Evolutionary conservation across 2,329 filamentous ascomycete species (phyloP).

Genomic region (Fonsecaea erecta): DNA sequence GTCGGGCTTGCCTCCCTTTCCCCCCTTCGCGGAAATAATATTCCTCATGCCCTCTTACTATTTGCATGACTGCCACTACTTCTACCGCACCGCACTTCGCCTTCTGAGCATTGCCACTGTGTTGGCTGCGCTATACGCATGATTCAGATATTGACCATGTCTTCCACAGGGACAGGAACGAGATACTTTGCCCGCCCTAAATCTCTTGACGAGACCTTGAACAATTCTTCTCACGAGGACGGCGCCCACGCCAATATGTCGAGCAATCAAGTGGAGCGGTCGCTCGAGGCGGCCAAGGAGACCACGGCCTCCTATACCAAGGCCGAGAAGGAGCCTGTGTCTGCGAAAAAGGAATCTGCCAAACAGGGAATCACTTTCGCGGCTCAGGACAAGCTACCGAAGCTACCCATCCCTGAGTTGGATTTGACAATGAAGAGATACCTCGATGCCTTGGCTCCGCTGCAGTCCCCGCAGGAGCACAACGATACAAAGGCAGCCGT

Average conservation of each 20-base stretch:
- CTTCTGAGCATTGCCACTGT: constrained; percentile 80
- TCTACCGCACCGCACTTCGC: constrained; percentile 87
- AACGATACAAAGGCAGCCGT: constrained; percentile 80
- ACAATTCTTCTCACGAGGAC: constrained; percentile 62
- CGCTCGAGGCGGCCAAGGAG: constrained; percentile 34
- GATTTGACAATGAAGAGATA: constrained; percentile 79
- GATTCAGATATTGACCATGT: constrained; percentile 57
- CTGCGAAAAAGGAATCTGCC: constrained; percentile 54
- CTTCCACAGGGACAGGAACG: constrained; percentile 66
- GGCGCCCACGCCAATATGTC: constrained; percentile 39
- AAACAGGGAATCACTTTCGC: constrained; percentile 81
- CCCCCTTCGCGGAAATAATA: constrained; percentile 25
- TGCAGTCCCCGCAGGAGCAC: constrained; percentile 81
- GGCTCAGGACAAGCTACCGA: constrained; percentile 83
- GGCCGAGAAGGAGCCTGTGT: constrained; percentile 54
- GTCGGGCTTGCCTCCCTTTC: constrained; percentile 47
- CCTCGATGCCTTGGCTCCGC: constrained; percentile 74
- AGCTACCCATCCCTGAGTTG: constrained; percentile 89
- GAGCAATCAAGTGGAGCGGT: constrained; percentile 35
- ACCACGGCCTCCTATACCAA: constrained; percentile 48
- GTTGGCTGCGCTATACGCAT: constrained; percentile 77
- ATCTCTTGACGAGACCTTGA: constrained; percentile 72
- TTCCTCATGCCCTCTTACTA: constrained; percentile 74
- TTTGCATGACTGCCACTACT: constrained; percentile 88
- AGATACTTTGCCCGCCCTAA: constrained; percentile 73